A percentile compares a stretch with the other conserved stretches of the same genome.
These are phyloP conservation scores for Sugiyamaella castrensis DNA, from an alignment of 1,139 yeast genomes.

Conservation along the genomic window DNA sequence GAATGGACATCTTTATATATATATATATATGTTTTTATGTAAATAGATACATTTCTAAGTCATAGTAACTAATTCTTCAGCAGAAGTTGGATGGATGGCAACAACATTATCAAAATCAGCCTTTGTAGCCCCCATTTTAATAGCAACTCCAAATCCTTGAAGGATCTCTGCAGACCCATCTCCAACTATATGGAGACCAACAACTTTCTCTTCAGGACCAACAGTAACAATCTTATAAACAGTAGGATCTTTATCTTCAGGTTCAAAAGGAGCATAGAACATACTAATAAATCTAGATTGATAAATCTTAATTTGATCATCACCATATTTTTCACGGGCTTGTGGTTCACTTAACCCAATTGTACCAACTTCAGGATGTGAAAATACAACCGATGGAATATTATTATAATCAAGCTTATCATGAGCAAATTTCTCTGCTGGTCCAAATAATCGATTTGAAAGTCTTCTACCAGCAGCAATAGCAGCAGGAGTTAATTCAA, in stretches of 20 bases:
- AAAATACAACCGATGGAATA: conserved; percentile 87
- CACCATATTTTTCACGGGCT: conserved; percentile 77
- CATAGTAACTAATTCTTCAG: conserved; percentile 95
- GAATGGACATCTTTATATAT: too few species aligned
- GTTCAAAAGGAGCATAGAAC: conserved; percentile 77
- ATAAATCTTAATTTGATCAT: conserved; percentile 76
- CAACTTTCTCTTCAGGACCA: conserved; percentile 86
- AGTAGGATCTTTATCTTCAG: conserved; percentile 79
- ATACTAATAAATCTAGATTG: conserved; percentile 80
- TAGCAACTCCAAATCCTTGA: conserved; percentile 97
- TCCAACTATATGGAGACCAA: conserved; percentile 92
- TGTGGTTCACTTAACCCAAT: conserved; percentile 79
- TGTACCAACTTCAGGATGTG: conserved; percentile 97
- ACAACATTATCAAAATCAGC: conserved; percentile 91
- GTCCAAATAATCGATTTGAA: conserved; percentile 87
- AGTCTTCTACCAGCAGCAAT: conserved; percentile 97
- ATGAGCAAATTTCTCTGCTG: conserved; percentile 53
- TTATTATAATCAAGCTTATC: conserved; percentile 78
- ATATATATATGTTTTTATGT: too few species aligned
- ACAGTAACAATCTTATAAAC: conserved; percentile 76
- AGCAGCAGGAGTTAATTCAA: conserved; percentile 96
- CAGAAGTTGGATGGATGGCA: conserved; percentile 97
- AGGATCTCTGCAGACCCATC: conserved; percentile 86
- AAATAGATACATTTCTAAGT: conserved; percentile 37
- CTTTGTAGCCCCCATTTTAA: conserved; percentile 93